Evolutionary conservation across 2,329 filamentous ascomycete species (phyloP), one percentile per base, ranked within the genome.

Genomic region (Sporothrix brasiliensis): DNA sequence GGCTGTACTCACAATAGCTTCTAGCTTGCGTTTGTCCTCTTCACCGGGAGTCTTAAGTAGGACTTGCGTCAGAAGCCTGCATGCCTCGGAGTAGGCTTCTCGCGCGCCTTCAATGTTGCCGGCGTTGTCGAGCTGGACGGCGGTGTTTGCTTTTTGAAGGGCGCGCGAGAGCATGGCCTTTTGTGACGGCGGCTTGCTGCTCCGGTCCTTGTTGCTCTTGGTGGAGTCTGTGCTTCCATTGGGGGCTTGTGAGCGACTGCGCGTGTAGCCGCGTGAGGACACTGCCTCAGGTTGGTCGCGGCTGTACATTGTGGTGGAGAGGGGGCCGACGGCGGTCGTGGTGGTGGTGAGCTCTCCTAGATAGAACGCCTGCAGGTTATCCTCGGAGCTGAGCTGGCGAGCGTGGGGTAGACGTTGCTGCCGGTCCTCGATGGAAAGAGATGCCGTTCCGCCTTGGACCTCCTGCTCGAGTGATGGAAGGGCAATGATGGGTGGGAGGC

Each of bases 151-250:
- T 81, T 97, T 97, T 78, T 97, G 91, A 69, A 99, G 83, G 0
- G 95, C 95, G 75, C 92, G 92, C n/a, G 94, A 97, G 49, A 99
- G 86, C 94, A 98, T 98, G 13, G 90, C 92, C 83, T 97, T 98
- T 79, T 98, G 91, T 1, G 91, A 93, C 16, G 88, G 87, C n/a
- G 81, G 81, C 73, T 84, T 84, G 65, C 69, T 73, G 1, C 72
- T 67, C 49, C 81, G 80, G 27, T 71, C 69, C 41, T 80, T 76
- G 60, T 76, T 75, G 47, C 78, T 79, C 53, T 77, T 79, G 9
- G 78, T 79, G 6, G 81, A 81, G 69, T 85, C 83, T 24, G 77
- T 76, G 75, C 83, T 84, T 49, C 80, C 79, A 72, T 83, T 85
- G n/a, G 78, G 76, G 4, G 79, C 77, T 52, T 81, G 79, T 14